A percentile compares a stretch with the other conserved stretches of the same genome.
These are phyloP conservation scores for Westerdykella aurantiaca DNA, from an alignment of 2,329 filamentous ascomycete species.

Conservation along the genomic window DNA sequence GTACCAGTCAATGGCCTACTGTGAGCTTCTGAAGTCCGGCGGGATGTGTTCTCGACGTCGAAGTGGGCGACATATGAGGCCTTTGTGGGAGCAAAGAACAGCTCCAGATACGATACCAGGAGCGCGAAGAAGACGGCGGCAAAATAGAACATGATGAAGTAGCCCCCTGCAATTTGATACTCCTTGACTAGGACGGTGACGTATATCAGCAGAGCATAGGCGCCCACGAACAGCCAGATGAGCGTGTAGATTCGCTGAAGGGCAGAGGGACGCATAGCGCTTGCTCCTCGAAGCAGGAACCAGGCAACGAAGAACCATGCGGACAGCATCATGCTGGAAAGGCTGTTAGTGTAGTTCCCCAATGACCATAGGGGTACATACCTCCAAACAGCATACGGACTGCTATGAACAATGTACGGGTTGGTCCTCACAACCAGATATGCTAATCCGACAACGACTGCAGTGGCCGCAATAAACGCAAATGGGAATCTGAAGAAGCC, in stretches of 20 bases:
- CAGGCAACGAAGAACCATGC: constrained; percentile 76
- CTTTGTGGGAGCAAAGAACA: constrained; percentile 68
- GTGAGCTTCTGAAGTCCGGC: constrained; percentile 24
- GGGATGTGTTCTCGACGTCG: constrained; percentile 17
- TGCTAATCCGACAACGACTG: constrained; percentile 64
- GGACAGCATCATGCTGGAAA: constrained; percentile 65
- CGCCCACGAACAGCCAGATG: constrained; percentile 75
- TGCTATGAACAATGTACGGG: constrained; percentile 86
- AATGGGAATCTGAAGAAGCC: constrained; percentile 83
- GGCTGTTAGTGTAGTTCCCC: background rate
- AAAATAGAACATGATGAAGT: constrained; percentile 76
- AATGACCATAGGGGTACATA: constrained; percentile 11
- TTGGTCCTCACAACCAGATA: constrained; percentile 78
- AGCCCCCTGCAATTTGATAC: constrained; percentile 66
- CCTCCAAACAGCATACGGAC: constrained; percentile 75
- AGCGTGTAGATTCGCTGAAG: constrained; percentile 75
- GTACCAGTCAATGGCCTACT: constrained; percentile 32
- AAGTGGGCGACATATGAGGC: constrained; percentile 59
- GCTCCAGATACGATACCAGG: constrained; percentile 69
- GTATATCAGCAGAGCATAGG: constrained; percentile 67
- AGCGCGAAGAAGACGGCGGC: constrained; percentile 68
- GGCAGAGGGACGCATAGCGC: constrained; percentile 76
- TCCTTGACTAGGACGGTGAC: constrained; percentile 73
- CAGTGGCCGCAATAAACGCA: constrained; percentile 62
- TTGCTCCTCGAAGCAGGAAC: constrained; percentile 73